Conservation (phyloP, 164 flowering plant genomes). For the Chimonanthus salicifolius region DNA sequence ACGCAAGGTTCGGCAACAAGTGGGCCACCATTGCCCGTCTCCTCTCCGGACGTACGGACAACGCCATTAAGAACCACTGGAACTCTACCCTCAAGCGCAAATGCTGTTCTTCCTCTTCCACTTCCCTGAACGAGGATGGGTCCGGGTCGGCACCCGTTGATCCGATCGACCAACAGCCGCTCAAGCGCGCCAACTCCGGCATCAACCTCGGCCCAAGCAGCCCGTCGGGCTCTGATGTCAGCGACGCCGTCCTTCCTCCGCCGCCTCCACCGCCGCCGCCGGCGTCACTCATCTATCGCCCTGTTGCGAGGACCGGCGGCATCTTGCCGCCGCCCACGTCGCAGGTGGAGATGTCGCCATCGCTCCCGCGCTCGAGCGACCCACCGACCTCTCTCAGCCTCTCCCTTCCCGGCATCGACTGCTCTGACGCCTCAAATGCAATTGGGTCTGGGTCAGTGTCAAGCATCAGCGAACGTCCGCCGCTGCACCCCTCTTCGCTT, state of each 20-base stretch:
- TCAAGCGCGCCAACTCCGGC: conserved; percentile 35
- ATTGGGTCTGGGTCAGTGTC: conserved; percentile 14
- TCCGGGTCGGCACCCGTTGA: neutral
- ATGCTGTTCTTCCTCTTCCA: conserved; percentile 28
- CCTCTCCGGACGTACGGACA: conserved; percentile 75
- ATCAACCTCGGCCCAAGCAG: conserved; percentile 42
- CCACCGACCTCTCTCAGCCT: conserved; percentile 54
- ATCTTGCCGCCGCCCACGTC: conserved; percentile 2
- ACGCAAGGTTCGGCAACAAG: conserved; percentile 69
- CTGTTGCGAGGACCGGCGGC: neutral
- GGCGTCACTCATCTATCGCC: conserved; percentile 16
- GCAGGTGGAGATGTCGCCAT: neutral
- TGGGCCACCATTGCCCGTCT: conserved; percentile 90
- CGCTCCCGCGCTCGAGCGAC: neutral
- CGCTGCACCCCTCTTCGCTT: conserved; percentile 10
- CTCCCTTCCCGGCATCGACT: conserved; percentile 50
- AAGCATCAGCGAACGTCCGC: neutral
- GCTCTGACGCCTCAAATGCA: conserved; percentile 29
- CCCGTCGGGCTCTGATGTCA: conserved; percentile 62
- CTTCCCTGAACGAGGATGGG: neutral
- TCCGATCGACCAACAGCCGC: conserved; percentile 20
- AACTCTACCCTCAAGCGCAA: conserved; percentile 82
- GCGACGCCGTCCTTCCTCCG: conserved; percentile 44
- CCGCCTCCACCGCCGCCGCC: conserved; percentile 15
- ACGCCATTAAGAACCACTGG: conserved; percentile 92